These are phyloP conservation scores for Talaromyces sp. DNA, from an alignment of 2,329 filamentous ascomycete genomes.

Conservation along the genomic window DNA sequence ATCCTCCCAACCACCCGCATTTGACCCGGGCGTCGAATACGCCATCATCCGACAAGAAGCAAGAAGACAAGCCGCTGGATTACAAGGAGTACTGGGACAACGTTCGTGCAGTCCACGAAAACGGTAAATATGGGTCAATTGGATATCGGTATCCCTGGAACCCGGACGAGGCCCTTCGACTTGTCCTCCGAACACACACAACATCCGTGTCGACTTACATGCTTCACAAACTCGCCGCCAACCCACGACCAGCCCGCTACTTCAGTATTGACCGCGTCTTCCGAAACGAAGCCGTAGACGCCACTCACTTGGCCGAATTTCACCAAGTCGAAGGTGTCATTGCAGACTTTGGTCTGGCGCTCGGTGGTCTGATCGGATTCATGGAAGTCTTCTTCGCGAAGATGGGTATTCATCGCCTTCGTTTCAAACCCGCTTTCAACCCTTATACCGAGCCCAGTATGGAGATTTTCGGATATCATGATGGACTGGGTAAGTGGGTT, in stretches of 20 bases:
- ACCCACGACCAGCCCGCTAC: constrained; percentile 83
- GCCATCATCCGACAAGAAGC: constrained; percentile 44
- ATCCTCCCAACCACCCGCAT: constrained; percentile 43
- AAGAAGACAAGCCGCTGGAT: constrained; percentile 49
- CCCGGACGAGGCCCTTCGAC: constrained; percentile 74
- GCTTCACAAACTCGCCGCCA: constrained; percentile 79
- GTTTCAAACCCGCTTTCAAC: constrained; percentile 97
- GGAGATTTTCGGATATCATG: constrained; percentile 97
- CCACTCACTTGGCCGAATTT: constrained; percentile 95
- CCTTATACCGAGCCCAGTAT: constrained; percentile 93
- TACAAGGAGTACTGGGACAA: constrained; percentile 87
- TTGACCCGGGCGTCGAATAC: constrained; percentile 39
- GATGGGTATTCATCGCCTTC: constrained; percentile 82
- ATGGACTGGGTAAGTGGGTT: constrained; percentile 81
- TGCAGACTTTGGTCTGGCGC: constrained; percentile 86
- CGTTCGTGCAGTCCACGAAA: constrained; percentile 78
- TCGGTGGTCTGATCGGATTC: constrained; percentile 89
- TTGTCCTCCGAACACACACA: constrained; percentile 93
- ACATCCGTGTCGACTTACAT: constrained; percentile 88
- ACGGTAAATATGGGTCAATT: constrained; percentile 88
- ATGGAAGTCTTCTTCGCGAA: constrained; percentile 94
- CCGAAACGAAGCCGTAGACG: constrained; percentile 94
- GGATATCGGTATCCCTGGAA: constrained; percentile 96
- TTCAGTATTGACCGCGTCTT: constrained; percentile 99
- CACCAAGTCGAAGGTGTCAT: constrained; percentile 99